Percentiles rank a stretch among this genome's conserved stretches.
Conservation (phyloP, 2,329 filamentous ascomycete genomes). For the Xylaria hypoxylon region DNA sequence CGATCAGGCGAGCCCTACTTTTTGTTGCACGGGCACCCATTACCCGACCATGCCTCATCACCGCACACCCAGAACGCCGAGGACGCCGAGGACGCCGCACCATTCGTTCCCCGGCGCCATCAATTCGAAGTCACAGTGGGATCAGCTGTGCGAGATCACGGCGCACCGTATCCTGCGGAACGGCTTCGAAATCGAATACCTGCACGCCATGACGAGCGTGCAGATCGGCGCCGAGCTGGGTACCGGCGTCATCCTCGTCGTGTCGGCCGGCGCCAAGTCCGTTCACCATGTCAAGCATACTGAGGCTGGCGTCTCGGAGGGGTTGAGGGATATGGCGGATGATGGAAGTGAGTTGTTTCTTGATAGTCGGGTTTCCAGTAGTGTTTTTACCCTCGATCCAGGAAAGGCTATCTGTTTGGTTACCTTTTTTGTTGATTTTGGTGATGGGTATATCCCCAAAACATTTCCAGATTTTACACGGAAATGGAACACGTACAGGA, state of each 20-base stretch:
- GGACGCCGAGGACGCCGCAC: neutral
- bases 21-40: neutral
- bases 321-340: constrained; percentile 35
- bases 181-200: constrained; percentile 33
- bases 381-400: neutral
- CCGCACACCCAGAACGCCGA: constrained; percentile 6
- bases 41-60: constrained; percentile 18
- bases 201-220: constrained; percentile 21
- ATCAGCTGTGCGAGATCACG: constrained; percentile 34
- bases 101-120: too few relatives aligned
- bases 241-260: constrained; percentile 36
- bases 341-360: constrained; percentile 30
- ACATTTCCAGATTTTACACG: neutral
- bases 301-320: constrained; percentile 33
- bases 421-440: too few relatives aligned
- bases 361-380: neutral
- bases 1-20: neutral
- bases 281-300: constrained; percentile 28
- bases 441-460: neutral
- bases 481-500: neutral
- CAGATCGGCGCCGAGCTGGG: constrained; percentile 32
- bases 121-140: constrained; percentile 1
- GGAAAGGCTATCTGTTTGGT: neutral
- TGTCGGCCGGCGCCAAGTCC: constrained; percentile 24
- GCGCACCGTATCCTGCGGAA: constrained; percentile 33